Evolutionary conservation across 768 basidiomycete species (phyloP), one percentile per base, ranked within the genome.

Genomic region (Leucosporidium scottii): DNA sequence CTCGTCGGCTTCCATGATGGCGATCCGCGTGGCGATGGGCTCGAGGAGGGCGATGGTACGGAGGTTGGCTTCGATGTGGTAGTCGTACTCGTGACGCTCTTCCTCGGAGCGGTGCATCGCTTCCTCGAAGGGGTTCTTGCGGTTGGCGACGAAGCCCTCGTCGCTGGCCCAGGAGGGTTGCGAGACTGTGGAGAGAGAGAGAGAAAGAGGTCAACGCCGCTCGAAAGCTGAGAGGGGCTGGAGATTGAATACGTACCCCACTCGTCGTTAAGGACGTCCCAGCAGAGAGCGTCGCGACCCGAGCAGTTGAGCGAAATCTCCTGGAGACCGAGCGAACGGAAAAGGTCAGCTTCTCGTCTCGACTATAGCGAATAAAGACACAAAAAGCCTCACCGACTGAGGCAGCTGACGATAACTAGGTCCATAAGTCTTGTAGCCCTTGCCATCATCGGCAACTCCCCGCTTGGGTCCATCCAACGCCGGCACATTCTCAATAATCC

Each of bases 121-220:
- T 75, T 97, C 94, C 78, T 99, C 96, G 77, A 89, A 97, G 8
- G 85, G 83, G 76, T 97, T 99, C 82, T 97, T 97, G 82, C 96
- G 94, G 78, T 97, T 91, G 9, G 93, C 83, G 69, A 91, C 85
- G 74, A 96, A 96, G 15, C 91, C 93, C 1, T 93, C 85, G 77
- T 98, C 94, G 27, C 92, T 93, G 13, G 92, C 92, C 91, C 93
- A 96, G 1, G 93, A 94, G 4, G 96, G 94, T 78, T 98, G 94
- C 20, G 94, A 96, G 17, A 98, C 92, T 67, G 57, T 18, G 9
- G 50, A 8, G 18, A 44, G 25, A 1, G 5, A 23, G 23, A 39
- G 34, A 12, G 23, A 8, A 30, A 25, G 20, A 30, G 56, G 31
- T 30, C 18, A 53, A 51, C 13, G 2, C 28, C 21, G n/a, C 23